Base-by-base conservation (phyloP, 345 rosid genomes). In the Eucalyptus urophylla region DNA sequence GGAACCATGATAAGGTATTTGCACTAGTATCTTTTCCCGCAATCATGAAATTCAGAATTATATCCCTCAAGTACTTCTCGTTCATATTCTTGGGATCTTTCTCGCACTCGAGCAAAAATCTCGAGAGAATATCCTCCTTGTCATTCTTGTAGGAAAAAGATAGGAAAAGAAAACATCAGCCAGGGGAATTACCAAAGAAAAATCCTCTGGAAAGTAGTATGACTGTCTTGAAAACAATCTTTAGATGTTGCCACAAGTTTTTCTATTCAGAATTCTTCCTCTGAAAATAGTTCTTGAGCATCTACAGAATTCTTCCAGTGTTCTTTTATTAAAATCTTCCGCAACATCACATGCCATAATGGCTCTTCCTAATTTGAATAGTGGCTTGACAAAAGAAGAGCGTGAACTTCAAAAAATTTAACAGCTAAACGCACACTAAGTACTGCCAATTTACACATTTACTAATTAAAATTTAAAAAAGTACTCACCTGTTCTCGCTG, bases 11-110 rank as follows among this genome's bases (percentile, higher is more conserved):
- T 44, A 97, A 92, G 25, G 98, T 85, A 49, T 86, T 91, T 31
- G 96, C 97, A 8, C 90, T 94, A 8, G 96, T 86, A 72, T 97
- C 99, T 91, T 96, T 97, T n/a, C 98, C 97, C 27, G 99, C 98
- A 10, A 95, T 90, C 94, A 95, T 93, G 65, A 95, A 95, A 86
- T 89, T 96, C 88, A 97, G 89, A 69, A 95, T 95, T 56, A 96
- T 96, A 90, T 97, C 99, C n/a, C 96, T 93, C 88, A 97, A 76
- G 88, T 95, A 95, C 88, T 92, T 88, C 49, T 96, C 97, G 21
- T 92, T 93, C 96, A 95, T 95, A 14, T 49, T 89, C 91, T 92
- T 92, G 2, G 97, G 97, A 86, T 93, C 94, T 88, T 94, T 94
- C 91, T 94, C 91, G 60, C 94, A 94, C 87, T 93, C 97, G 86